Conservation (phyloP, 202 grass and related monocot species). For the Dendrocalamus latiflorus region DNA sequence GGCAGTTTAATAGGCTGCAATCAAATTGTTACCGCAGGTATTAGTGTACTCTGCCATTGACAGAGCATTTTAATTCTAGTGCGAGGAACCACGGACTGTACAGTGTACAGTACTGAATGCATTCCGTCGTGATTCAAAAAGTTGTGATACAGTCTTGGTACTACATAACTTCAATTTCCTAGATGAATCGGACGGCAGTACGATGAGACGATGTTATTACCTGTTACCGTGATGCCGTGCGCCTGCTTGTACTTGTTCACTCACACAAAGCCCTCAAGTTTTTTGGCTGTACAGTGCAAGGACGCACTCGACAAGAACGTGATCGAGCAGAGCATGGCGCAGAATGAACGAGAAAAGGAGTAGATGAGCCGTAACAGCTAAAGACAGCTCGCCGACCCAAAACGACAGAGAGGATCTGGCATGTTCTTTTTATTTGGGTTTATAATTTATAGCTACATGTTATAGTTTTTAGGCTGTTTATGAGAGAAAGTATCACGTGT, state of each 20-base stretch:
- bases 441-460: too few species aligned
- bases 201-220: background rate
- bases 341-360: background rate
- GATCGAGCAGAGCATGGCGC: background rate
- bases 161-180: background rate
- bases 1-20: too few species aligned
- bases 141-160: background rate
- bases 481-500: too few species aligned
- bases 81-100: background rate
- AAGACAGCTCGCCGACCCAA: conserved; percentile 28
- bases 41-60: background rate
- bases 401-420: conserved; percentile 25
- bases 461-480: too few species aligned
- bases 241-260: background rate
- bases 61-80: background rate
- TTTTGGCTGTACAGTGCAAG: background rate
- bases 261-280: background rate
- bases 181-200: background rate
- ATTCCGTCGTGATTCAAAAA: background rate
- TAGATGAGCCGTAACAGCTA: background rate
- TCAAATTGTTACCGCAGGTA: background rate
- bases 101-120: background rate
- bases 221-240: background rate
- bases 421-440: too few species aligned
- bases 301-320: background rate